These are phyloP conservation scores for Coemansia brasiliensis DNA, from an alignment of 192 early-diverging fungal species.

Conservation along the genomic window DNA sequence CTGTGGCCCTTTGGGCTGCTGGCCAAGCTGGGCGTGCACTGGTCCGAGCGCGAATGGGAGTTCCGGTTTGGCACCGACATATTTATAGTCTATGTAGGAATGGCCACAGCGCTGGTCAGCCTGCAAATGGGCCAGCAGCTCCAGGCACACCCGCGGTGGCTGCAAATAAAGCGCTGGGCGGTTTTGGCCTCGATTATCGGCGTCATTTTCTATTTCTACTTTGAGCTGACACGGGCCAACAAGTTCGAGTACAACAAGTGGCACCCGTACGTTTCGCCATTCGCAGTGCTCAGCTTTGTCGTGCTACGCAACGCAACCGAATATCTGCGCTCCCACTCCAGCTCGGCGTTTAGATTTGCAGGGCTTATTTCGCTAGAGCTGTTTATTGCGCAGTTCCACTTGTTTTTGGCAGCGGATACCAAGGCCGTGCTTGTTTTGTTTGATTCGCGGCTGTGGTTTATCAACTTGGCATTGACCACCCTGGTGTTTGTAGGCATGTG, in stretches of 20 bases:
- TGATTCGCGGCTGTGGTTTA: conserved; percentile 55
- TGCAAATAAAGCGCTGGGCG: conserved; percentile 28
- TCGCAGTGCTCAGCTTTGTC: conserved; percentile 64
- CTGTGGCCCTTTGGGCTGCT: conserved; percentile 50
- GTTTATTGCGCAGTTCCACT: conserved; percentile 78
- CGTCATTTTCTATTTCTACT: conserved; percentile 58
- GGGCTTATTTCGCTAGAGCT: conserved; percentile 71
- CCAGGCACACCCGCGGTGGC: conserved; percentile 45
- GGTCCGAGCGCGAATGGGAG: conserved; percentile 68
- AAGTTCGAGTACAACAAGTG: conserved; percentile 67
- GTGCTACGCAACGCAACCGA: conserved; percentile 66
- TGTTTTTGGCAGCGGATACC: conserved; percentile 76
- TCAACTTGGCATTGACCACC: conserved; percentile 52
- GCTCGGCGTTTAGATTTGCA: conserved; percentile 58
- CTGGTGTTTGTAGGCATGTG: conserved; percentile 58
- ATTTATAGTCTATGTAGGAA: conserved; percentile 68
- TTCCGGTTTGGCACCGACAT: conserved; percentile 72
- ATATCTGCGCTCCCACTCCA: conserved; percentile 57
- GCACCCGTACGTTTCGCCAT: conserved; percentile 67
- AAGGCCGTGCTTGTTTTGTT: conserved; percentile 66
- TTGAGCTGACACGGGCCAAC: conserved; percentile 47
- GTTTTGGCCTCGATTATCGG: conserved; percentile 38
- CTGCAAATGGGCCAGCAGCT: conserved; percentile 46
- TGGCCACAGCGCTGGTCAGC: conserved; percentile 59
- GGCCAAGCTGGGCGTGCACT: conserved; percentile 52